Evolutionary conservation across 1,284 basidiomycete species (phyloP), one percentile per base, ranked within the genome.

Genomic region (Rugosomyces carneus): DNA sequence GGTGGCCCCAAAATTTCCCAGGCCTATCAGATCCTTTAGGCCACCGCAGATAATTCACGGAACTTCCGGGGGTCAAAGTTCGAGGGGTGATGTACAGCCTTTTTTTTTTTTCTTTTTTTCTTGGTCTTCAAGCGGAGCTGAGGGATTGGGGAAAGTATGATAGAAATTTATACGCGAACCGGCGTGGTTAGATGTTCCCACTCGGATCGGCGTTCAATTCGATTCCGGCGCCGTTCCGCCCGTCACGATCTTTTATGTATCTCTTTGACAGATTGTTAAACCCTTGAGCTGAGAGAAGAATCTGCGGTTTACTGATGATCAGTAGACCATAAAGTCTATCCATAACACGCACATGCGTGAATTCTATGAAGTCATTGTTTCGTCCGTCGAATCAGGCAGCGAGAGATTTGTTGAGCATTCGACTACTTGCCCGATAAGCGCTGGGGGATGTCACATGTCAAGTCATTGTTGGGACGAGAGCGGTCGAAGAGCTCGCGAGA

Each of bases 391-490:
- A n/a, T n/a, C n/a, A n/a, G n/a, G n/a, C n/a, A n/a, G n/a, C n/a
- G n/a, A n/a, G n/a, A n/a, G n/a, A n/a, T n/a, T n/a, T n/a, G n/a
- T n/a, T n/a, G n/a, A n/a, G n/a, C n/a, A n/a, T n/a, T n/a, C n/a
- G n/a, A n/a, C n/a, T n/a, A n/a, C n/a, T n/a, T n/a, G n/a, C n/a
- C n/a, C n/a, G n/a, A n/a, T n/a, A n/a, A 27, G 49, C 24, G 24
- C 44, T 43, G 40, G 42, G n/a, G 38, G 41, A 48, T 35, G 46
- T 46, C 46, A 53, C 24, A 38, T 53, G 47, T 49, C 45, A 51
- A 49, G 27, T 16, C 8, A 27, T 29, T 16, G 20, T 32, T 46
- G 35, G 29, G 47, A 37, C 23, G 21, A 24, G 34, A 37, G 26
- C 27, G 42, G 32, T 24, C 20, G 24, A 42, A 35, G 16, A 29